Evolutionary conservation across 2,329 filamentous ascomycete species (phyloP).

Genomic region (Juglanconis sp.): DNA sequence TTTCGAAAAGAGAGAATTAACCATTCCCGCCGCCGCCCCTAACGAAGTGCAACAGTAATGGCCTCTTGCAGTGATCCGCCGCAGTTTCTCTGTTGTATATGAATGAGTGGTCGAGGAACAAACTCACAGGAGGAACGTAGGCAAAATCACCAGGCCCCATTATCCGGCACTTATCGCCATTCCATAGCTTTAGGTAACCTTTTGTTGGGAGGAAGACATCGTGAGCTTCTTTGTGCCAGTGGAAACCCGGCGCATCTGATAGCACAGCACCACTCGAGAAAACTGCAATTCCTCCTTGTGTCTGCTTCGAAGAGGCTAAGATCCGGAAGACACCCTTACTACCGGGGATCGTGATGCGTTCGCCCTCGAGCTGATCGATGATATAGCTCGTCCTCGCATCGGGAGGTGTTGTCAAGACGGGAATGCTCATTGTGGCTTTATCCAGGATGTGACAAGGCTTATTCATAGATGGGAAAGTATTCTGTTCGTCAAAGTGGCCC

Average conservation of each 20-base stretch:
- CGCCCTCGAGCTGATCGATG: conserved; percentile 47
- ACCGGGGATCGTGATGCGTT: conserved; percentile 49
- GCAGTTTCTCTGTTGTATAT: too few species aligned
- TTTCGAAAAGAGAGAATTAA: too few species aligned
- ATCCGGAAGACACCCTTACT: conserved; percentile 51
- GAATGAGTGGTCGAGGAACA: too few species aligned
- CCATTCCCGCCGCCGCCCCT: too few species aligned
- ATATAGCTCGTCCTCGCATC: conserved; percentile 38
- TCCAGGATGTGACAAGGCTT: background rate
- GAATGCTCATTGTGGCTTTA: conserved; percentile 28
- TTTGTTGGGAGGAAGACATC: conserved; percentile 56
- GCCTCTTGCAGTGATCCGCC: background rate
- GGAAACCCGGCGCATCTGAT: conserved; percentile 48
- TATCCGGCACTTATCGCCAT: conserved; percentile 52
- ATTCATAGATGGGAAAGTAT: background rate
- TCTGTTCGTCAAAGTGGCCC: too few species aligned
- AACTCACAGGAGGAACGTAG: conserved; percentile 51
- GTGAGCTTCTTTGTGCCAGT: conserved; percentile 54
- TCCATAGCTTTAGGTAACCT: conserved; percentile 54
- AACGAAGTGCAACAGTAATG: background rate
- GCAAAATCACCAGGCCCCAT: conserved; percentile 56
- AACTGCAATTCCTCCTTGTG: conserved; percentile 47
- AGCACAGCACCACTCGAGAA: conserved; percentile 47
- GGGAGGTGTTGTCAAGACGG: conserved; percentile 33
- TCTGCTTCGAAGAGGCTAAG: conserved; percentile 49